Percentiles rank a stretch among this genome's conserved stretches.
These are phyloP conservation scores for Trypanosoma melophagium DNA, from an alignment of 208 protist genomes.

Conservation along the genomic window DNA sequence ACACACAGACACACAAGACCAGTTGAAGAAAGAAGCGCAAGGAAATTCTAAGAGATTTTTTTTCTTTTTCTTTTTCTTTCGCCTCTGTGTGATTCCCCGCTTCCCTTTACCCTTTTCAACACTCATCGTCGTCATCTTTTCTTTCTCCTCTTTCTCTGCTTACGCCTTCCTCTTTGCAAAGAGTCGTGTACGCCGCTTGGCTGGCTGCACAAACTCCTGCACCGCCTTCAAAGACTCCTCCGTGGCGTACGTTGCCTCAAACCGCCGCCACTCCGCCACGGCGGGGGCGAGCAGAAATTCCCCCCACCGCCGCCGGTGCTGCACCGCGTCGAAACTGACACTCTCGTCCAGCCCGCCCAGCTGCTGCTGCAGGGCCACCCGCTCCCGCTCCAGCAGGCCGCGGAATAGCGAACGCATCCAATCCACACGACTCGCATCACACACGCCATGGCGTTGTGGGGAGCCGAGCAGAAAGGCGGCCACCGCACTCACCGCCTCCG, in stretches of 20 bases:
- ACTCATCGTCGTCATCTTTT: too few relatives aligned
- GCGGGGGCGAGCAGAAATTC: conserved; percentile 67
- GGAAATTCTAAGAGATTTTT: not conserved
- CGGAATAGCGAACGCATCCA: conserved; percentile 53
- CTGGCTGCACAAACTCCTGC: conserved; percentile 36
- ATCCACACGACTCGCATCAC: conserved; percentile 12
- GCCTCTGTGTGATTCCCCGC: not conserved
- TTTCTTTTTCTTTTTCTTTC: conserved; percentile 6
- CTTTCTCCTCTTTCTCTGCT: conserved; percentile 6
- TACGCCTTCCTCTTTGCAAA: conserved; percentile 39
- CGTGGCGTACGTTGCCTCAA: conserved; percentile 73
- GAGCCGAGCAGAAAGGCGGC: conserved; percentile 38
- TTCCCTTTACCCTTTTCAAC: not conserved
- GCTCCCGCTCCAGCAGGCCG: conserved; percentile 56
- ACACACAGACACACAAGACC: too few relatives aligned
- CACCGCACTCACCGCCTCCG: conserved; percentile 67
- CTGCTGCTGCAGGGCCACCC: conserved; percentile 33
- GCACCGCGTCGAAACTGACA: conserved; percentile 53
- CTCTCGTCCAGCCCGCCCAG: conserved; percentile 37
- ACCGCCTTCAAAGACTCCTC: conserved; percentile 40
- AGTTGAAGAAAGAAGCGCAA: too few relatives aligned
- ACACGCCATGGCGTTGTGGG: not conserved
- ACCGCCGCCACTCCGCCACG: conserved; percentile 60
- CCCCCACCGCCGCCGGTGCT: conserved; percentile 51
- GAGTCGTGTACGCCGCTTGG: conserved; percentile 68